phyloP scores from a whole-genome alignment of 768 basidiomycete genomes.

The Royoungia palumana region DNA sequence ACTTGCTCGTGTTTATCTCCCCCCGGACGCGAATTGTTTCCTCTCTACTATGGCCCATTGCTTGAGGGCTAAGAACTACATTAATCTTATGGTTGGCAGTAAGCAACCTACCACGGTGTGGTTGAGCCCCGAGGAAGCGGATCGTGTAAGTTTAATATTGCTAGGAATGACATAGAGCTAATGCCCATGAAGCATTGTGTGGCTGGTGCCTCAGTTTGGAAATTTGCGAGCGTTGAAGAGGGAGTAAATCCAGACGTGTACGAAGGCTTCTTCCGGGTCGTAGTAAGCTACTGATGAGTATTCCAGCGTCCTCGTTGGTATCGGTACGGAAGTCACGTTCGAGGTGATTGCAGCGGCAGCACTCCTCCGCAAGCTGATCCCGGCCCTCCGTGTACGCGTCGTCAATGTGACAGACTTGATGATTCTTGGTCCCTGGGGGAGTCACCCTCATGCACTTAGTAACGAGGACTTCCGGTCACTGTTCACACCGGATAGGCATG shows the following conservation, averaged over 20 bases:
- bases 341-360: slow-evolving; percentile 87
- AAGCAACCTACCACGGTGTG: slow-evolving; percentile 83
- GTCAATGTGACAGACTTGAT: slow-evolving; percentile 90
- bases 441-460: slow-evolving; percentile 73
- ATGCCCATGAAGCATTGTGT: slow-evolving; percentile 60
- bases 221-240: slow-evolving; percentile 71
- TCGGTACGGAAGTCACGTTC: slow-evolving; percentile 85
- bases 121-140: slow-evolving; percentile 72
- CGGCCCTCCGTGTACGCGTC: slow-evolving; percentile 76
- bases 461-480: slow-evolving; percentile 60
- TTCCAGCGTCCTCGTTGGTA: slow-evolving; percentile 71
- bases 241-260: slow-evolving; percentile 73
- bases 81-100: slow-evolving; percentile 86
- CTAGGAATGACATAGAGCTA: not conserved
- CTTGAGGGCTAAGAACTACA: slow-evolving; percentile 77
- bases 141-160: slow-evolving; percentile 41
- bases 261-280: slow-evolving; percentile 13
- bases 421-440: slow-evolving; percentile 66
- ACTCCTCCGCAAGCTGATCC: slow-evolving; percentile 65
- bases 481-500: slow-evolving; percentile 65
- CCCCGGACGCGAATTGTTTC: slow-evolving; percentile 89
- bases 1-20: slow-evolving; percentile 75
- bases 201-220: slow-evolving; percentile 86
- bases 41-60: slow-evolving; percentile 83
- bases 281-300: slow-evolving; percentile 1